Percentiles rank a stretch among this genome's conserved stretches.
Evolutionary conservation across 257 asterid genomes (phyloP).

Genomic region (Capsicum rhomboideum): DNA sequence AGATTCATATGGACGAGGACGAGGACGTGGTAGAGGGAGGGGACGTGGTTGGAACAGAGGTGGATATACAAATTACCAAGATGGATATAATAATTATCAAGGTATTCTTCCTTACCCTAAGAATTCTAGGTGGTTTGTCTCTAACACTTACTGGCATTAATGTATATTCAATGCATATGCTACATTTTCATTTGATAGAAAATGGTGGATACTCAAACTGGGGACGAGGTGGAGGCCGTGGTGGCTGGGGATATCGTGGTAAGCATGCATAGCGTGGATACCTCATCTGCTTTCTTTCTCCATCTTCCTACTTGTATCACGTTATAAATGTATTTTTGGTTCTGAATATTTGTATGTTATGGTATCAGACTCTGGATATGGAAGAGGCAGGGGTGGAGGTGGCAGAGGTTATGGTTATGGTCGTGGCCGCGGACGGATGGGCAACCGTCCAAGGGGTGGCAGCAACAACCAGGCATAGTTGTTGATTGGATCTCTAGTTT

Average conservation of each 20-base stretch:
- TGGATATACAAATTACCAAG: conserved; percentile 58
- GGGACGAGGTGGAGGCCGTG: conserved; percentile 45
- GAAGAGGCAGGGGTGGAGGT: conserved; percentile 71
- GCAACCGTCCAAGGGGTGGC: conserved; percentile 41
- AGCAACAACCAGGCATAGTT: conserved; percentile 47
- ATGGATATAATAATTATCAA: conserved; percentile 9
- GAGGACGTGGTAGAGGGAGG: conserved; percentile 92
- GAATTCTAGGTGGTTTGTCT: not conserved
- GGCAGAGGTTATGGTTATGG: conserved; percentile 56
- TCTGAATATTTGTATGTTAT: not conserved
- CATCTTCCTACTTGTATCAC: not conserved
- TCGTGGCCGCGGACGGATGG: conserved; percentile 43
- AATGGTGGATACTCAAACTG: conserved; percentile 41
- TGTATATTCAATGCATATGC: not conserved
- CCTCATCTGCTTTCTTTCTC: not conserved
- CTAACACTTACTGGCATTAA: not conserved
- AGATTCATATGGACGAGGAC: conserved; percentile 77
- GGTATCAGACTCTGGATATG: conserved; percentile 64
- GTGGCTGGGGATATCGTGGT: conserved; percentile 70
- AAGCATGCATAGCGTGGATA: conserved; percentile 17
- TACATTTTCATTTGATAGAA: conserved; percentile 14
- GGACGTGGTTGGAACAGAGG: conserved; percentile 93
- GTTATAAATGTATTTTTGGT: not conserved
- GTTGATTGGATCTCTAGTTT: conserved; percentile 9
- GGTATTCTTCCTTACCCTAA: not conserved